Evolutionary conservation across 768 basidiomycete genomes (phyloP).

Genomic region (Rhizopogon sp.): DNA sequence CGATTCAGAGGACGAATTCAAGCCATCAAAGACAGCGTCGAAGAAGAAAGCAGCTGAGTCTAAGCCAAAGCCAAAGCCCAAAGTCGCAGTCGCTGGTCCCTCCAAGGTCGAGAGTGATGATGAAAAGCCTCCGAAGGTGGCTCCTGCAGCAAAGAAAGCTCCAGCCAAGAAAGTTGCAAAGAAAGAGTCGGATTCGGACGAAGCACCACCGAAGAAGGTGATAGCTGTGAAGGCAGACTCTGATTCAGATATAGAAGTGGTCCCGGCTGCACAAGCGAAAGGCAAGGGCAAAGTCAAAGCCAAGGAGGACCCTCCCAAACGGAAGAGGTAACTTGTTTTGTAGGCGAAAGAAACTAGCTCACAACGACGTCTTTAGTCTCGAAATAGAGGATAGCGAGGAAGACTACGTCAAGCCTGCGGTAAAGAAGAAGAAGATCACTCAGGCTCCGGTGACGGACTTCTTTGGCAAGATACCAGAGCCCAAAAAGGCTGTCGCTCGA

Average conservation of each 20-base stretch:
- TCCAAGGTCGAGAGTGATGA: constrained; percentile 44
- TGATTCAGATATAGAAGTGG: constrained; percentile 35
- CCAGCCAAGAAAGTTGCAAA: constrained; percentile 29
- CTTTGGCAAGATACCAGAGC: constrained; percentile 44
- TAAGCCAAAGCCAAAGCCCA: constrained; percentile 19
- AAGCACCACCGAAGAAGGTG: constrained; percentile 15
- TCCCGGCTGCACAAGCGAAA: constrained; percentile 23
- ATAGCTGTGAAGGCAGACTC: constrained; percentile 26
- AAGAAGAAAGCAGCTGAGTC: constrained; percentile 26
- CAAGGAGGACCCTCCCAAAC: constrained; percentile 38
- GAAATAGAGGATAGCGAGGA: constrained; percentile 36
- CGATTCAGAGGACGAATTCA: constrained; percentile 52
- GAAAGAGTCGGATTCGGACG: constrained; percentile 35
- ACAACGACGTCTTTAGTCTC: constrained; percentile 21
- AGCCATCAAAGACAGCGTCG: constrained; percentile 42
- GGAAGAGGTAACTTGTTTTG: constrained; percentile 51
- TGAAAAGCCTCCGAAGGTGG: constrained; percentile 13
- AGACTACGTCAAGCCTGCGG: constrained; percentile 36
- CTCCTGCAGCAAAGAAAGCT: constrained; percentile 24
- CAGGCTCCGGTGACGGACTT: constrained; percentile 53
- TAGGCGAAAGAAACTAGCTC: constrained; percentile 6
- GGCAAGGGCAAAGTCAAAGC: constrained; percentile 43
- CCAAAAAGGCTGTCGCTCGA: constrained; percentile 36
- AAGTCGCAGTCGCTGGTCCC: constrained; percentile 29
- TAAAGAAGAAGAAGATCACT: constrained; percentile 46